Evolutionary conservation across 139 green algal genomes (phyloP), one percentile per base, ranked within the genome.

Genomic region (Chlamydomonas incerta): DNA sequence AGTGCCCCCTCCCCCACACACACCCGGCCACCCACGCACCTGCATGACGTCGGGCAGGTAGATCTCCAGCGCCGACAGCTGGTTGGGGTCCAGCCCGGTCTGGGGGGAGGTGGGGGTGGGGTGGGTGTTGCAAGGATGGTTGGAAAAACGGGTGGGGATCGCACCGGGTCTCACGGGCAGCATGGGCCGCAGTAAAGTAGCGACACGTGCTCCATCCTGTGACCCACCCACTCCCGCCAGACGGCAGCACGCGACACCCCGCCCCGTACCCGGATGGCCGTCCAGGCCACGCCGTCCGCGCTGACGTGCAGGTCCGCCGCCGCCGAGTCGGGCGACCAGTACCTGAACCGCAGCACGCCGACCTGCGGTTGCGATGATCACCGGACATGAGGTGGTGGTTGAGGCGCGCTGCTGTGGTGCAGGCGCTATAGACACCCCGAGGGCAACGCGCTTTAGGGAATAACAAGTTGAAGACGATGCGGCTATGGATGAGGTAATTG

Each of bases 1-100:
- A n/a, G n/a, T n/a, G n/a, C n/a, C n/a, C n/a, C n/a, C n/a, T n/a
- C 62, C 41, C 41, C 41, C 41, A 50, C 41, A 50, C 41, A 50
- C 41, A 50, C 41, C 5, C 34, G 2, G 31, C 35, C 68, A 13
- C 11, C 14, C 41, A n/a, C 72, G 57, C 29, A 84, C 77, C 18
- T 55, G n/a, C 3, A 66, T 84, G 23, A 66, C 23, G 3, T 8
- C 10, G 13, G 80, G 67, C 47, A 85, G 80, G 31, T 46, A 85
- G 33, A 85, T n/a, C 34, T 85, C 80, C 50, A 85, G 33, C 4
- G 80, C 67, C 11, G 31, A 46, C 67, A 85, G 33, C 33, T 31
- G 34, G 17, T 1, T 41, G 31, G 80, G 33, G 50, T 85, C 29
- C 80, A 85, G 68, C 50, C 17, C 26, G 11, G 67, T 10, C 80